Percentiles rank a stretch among this genome's conserved stretches.
These are phyloP conservation scores for Perkinsus marinus DNA, from an alignment of 169 alveolate species.

Conservation along the genomic window DNA sequence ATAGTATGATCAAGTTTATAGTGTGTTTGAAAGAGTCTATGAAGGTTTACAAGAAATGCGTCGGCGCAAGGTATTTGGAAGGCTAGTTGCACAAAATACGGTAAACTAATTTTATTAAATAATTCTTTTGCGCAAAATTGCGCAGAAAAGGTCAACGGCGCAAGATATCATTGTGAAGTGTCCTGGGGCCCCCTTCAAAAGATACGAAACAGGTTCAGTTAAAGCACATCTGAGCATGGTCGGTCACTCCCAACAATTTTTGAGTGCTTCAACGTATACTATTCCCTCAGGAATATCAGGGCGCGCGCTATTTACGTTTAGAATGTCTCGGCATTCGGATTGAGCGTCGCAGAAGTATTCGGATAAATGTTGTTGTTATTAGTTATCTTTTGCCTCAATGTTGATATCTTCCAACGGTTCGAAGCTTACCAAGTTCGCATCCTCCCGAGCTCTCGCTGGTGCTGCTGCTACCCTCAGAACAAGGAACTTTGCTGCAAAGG, in stretches of 20 bases:
- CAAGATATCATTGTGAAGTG: too few relatives aligned
- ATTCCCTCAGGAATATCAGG: background rate
- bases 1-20: too few relatives aligned
- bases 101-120: too few relatives aligned
- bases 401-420: background rate
- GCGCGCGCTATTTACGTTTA: background rate
- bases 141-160: too few relatives aligned
- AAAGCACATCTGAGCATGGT: background rate
- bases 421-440: background rate
- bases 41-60: too few relatives aligned
- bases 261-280: background rate
- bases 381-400: background rate
- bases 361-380: background rate
- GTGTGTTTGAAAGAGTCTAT: too few relatives aligned
- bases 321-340: background rate
- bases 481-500: background rate
- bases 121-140: background rate
- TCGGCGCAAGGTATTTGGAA: too few relatives aligned
- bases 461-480: too few relatives aligned
- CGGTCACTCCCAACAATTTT: too few relatives aligned
- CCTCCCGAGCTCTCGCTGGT: background rate
- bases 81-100: too few relatives aligned
- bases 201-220: background rate
- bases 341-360: background rate
- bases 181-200: background rate